phyloP scores from a whole-genome alignment of 495 filamentous ascomycete genomes.

The Pyronema omphalodes region DNA sequence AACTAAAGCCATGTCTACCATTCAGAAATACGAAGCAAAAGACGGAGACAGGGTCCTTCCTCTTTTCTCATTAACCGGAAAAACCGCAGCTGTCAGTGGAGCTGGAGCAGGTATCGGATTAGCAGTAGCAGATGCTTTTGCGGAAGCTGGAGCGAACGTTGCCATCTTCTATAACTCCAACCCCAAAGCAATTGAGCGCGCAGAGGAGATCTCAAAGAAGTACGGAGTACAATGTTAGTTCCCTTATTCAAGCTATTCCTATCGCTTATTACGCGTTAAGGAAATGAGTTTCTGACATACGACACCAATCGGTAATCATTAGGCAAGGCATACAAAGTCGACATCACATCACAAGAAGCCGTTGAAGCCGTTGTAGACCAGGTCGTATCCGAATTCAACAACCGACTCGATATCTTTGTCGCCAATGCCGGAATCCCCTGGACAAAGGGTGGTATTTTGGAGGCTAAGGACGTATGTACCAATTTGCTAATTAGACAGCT shows the following conservation, averaged over 20 bases:
- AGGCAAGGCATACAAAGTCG: conserved; percentile 63
- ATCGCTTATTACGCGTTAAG: too few relatives aligned
- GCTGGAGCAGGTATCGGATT: conserved; percentile 69
- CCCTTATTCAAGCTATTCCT: not conserved
- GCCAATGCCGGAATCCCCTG: conserved; percentile 65
- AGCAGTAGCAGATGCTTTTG: conserved; percentile 52
- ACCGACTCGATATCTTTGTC: conserved; percentile 59
- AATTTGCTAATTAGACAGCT: not conserved
- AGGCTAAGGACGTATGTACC: conserved; percentile 30
- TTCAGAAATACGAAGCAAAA: conserved; percentile 31
- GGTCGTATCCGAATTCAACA: conserved; percentile 47
- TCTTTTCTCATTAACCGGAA: conserved; percentile 71
- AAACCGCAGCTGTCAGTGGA: conserved; percentile 68
- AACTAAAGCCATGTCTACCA: not conserved
- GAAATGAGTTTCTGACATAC: conserved; percentile 3
- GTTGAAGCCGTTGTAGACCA: conserved; percentile 41
- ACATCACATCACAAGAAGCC: conserved; percentile 40
- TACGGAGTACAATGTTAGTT: conserved; percentile 63
- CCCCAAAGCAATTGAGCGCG: conserved; percentile 47
- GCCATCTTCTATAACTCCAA: conserved; percentile 78
- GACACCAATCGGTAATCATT: not conserved
- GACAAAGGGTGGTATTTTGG: conserved; percentile 48
- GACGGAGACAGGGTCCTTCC: conserved; percentile 42
- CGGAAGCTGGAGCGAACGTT: conserved; percentile 74
- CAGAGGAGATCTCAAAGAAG: conserved; percentile 49